A percentile compares a stretch with the other conserved stretches of the same genome.
These are phyloP conservation scores for Xerocomellus chrysenteron DNA, from an alignment of 768 basidiomycete species.

Conservation along the genomic window DNA sequence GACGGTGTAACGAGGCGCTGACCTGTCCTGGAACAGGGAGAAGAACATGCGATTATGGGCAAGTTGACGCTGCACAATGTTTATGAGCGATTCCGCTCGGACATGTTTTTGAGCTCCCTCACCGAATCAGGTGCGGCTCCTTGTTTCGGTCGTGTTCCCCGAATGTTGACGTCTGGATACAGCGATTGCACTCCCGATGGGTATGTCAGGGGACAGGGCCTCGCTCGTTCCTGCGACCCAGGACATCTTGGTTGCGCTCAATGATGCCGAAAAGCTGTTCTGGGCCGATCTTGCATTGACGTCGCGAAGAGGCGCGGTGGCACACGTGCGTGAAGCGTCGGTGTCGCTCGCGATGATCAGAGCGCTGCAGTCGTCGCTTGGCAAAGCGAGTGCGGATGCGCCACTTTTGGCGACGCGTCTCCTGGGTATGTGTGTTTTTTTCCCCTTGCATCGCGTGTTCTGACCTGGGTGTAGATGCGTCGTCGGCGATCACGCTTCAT, in stretches of 20 bases:
- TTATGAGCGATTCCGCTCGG: conserved; percentile 73
- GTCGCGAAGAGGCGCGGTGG: conserved; percentile 57
- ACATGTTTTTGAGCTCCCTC: conserved; percentile 88
- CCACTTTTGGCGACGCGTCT: conserved; percentile 60
- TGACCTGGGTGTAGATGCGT: conserved; percentile 51
- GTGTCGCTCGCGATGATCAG: conserved; percentile 68
- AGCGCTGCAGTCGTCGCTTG: conserved; percentile 80
- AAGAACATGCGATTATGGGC: conserved; percentile 73
- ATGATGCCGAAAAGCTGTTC: conserved; percentile 68
- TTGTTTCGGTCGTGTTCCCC: not conserved
- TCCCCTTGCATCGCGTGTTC: not conserved
- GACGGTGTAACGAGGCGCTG: not conserved
- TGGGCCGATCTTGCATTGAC: conserved; percentile 60
- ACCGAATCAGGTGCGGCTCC: conserved; percentile 78
- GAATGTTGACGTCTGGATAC: conserved; percentile 10
- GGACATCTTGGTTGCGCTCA: conserved; percentile 60
- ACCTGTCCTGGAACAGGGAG: conserved; percentile 48
- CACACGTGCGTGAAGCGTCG: conserved; percentile 72
- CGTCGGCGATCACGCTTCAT: conserved; percentile 73
- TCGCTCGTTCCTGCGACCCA: conserved; percentile 45
- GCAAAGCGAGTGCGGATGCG: conserved; percentile 49
- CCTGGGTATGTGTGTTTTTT: conserved; percentile 45
- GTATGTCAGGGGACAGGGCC: conserved; percentile 52
- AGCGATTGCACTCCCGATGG: conserved; percentile 87
- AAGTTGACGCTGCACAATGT: conserved; percentile 77